A percentile compares a stretch with the other conserved stretches of the same genome.
Conservation (phyloP, 2,329 filamentous ascomycete species). For the Neonectria faginata region DNA sequence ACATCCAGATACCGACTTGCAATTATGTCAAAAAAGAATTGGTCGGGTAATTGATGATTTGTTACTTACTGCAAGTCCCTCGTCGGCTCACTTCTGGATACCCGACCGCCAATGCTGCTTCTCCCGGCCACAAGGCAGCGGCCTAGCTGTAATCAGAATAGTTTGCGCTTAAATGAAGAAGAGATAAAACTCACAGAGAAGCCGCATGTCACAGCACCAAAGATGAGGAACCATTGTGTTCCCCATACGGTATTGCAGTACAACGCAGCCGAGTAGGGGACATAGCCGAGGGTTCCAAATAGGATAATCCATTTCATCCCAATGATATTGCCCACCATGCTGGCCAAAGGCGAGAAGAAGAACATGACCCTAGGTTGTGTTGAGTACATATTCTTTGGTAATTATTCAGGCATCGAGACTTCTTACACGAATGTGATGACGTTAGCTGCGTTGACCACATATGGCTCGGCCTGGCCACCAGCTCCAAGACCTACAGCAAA, state of each 20-base stretch:
- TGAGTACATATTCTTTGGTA: too few relatives aligned
- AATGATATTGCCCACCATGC: slow-evolving; percentile 14
- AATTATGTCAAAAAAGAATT: too few relatives aligned
- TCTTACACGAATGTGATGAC: background rate
- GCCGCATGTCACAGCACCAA: background rate
- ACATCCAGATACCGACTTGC: background rate
- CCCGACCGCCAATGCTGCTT: background rate
- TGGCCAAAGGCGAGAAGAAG: background rate
- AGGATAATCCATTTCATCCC: slow-evolving; percentile 11
- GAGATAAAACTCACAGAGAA: background rate
- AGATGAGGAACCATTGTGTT: background rate
- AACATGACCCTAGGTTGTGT: background rate
- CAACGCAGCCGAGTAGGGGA: slow-evolving; percentile 9
- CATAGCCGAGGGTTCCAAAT: slow-evolving; percentile 13
- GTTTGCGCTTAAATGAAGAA: background rate
- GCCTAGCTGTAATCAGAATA: background rate
- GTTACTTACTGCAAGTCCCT: background rate
- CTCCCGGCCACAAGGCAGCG: background rate
- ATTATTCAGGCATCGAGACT: background rate
- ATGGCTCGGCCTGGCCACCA: background rate
- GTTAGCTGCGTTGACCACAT: background rate
- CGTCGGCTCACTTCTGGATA: background rate
- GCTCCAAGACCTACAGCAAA: background rate
- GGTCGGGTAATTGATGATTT: too few relatives aligned
- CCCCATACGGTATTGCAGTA: background rate